Evolutionary conservation across 2,329 filamentous ascomycete species (phyloP).

Genomic region (Gnomoniopsis smithogilvyi): DNA sequence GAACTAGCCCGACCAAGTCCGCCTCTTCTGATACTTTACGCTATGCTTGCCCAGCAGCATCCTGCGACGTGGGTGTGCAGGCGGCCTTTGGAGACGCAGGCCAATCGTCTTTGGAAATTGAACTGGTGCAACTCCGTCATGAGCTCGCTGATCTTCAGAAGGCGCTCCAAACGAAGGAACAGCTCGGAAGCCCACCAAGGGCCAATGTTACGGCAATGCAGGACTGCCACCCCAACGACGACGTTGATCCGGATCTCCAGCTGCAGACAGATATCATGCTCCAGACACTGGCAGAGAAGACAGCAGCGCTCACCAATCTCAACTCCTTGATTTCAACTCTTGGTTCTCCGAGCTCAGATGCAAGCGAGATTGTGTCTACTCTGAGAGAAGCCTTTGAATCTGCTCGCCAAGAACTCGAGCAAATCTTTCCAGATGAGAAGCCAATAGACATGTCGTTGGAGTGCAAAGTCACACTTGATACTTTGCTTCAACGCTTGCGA

Average conservation of each 20-base stretch:
- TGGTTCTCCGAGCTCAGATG: background rate
- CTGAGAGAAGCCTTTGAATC: constrained; percentile 5
- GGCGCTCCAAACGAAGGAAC: background rate
- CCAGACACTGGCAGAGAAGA: constrained; percentile 15
- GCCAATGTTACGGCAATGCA: background rate
- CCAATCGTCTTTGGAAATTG: background rate
- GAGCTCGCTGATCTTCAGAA: constrained; percentile 6
- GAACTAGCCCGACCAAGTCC: constrained; percentile 12
- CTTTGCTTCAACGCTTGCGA: background rate
- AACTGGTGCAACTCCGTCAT: constrained; percentile 4
- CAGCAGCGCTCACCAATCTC: constrained; percentile 1
- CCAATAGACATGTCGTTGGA: background rate
- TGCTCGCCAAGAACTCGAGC: background rate
- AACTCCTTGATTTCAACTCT: constrained; percentile 1
- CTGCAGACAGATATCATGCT: constrained; percentile 16
- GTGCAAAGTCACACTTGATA: background rate
- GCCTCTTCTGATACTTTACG: background rate
- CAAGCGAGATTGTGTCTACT: background rate
- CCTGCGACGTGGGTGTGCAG: constrained; percentile 5
- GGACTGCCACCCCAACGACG: background rate
- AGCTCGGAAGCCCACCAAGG: background rate
- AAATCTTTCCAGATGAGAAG: background rate
- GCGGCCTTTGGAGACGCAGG: background rate
- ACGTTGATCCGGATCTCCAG: constrained; percentile 4
- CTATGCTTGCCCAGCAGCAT: background rate